Percentiles rank a stretch among this genome's conserved stretches.
phyloP scores from a whole-genome alignment of 2,329 filamentous ascomycete species.

The Cadophora gregata region DNA sequence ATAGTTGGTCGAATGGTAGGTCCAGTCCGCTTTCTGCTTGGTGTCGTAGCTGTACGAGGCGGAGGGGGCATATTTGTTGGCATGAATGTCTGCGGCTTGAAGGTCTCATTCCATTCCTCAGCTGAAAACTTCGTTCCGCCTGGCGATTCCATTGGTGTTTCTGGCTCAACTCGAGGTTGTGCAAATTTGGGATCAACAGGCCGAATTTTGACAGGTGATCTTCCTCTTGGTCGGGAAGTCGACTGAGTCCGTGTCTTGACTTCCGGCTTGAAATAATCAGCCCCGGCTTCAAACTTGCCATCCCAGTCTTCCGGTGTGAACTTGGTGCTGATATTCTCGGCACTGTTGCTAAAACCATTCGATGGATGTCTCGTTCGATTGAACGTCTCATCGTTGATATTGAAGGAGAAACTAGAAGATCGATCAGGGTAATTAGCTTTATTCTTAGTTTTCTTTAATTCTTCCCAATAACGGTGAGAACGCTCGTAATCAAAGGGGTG shows the following conservation, averaged over 20 bases:
- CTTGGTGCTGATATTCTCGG: conserved; percentile 66
- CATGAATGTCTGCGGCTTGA: conserved; percentile 44
- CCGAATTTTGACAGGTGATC: conserved; percentile 42
- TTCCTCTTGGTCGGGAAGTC: conserved; percentile 37
- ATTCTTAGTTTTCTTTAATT: conserved; percentile 13
- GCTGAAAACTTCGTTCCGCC: conserved; percentile 42
- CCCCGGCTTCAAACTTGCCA: conserved; percentile 44
- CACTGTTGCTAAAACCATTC: conserved; percentile 56
- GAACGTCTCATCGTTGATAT: conserved; percentile 52
- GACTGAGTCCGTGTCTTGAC: conserved; percentile 39
- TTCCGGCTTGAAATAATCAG: conserved; percentile 41
- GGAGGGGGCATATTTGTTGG: conserved; percentile 32
- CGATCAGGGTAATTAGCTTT: conserved; percentile 45
- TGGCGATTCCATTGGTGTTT: conserved; percentile 39
- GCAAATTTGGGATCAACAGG: conserved; percentile 31
- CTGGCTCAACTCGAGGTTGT: conserved; percentile 27
- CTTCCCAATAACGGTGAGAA: conserved; percentile 19
- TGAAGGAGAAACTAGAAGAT: conserved; percentile 57
- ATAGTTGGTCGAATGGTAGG: conserved; percentile 37
- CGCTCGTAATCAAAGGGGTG: conserved; percentile 27
- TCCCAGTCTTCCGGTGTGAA: conserved; percentile 59
- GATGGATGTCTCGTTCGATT: conserved; percentile 46
- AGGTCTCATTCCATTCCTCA: conserved; percentile 42
- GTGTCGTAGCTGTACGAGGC: conserved; percentile 23
- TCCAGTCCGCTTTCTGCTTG: conserved; percentile 33